These are phyloP conservation scores for Blastomyces parvus DNA, from an alignment of 2,329 filamentous ascomycete genomes.

Conservation along the genomic window DNA sequence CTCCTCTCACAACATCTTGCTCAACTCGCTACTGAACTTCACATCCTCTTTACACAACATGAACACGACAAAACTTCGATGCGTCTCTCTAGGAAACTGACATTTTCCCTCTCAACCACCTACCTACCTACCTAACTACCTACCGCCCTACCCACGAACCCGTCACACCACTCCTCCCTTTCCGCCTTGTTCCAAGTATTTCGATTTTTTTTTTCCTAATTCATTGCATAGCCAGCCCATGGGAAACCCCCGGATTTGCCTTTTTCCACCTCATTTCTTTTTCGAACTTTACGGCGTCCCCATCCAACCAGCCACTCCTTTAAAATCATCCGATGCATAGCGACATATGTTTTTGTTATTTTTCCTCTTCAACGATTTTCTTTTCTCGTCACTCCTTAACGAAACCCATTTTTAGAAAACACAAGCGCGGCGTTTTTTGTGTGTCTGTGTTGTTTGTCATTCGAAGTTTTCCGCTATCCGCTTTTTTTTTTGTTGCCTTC, in stretches of 20 bases:
- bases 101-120: background rate
- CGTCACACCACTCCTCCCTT: background rate
- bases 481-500: slow-evolving; percentile 10
- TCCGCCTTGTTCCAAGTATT: background rate
- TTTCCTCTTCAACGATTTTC: slow-evolving; percentile 20
- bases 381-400: slow-evolving; percentile 25
- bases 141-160: background rate
- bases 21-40: background rate
- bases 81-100: slow-evolving; percentile 3
- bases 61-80: background rate
- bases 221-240: slow-evolving; percentile 6
- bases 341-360: background rate
- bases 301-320: slow-evolving; percentile 16
- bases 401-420: slow-evolving; percentile 15
- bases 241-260: slow-evolving; percentile 1
- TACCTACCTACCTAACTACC: background rate
- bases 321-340: slow-evolving; percentile 15
- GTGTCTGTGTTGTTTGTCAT: background rate
- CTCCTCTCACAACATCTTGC: background rate
- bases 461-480: slow-evolving; percentile 2
- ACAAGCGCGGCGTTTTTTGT: slow-evolving; percentile 18
- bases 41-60: slow-evolving; percentile 2
- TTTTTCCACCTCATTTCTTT: slow-evolving; percentile 8
- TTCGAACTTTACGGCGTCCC: slow-evolving; percentile 1
- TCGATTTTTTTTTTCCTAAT: background rate